Conservation (phyloP, 352 stramenopile species). For the Phytophthora citricola region DNA sequence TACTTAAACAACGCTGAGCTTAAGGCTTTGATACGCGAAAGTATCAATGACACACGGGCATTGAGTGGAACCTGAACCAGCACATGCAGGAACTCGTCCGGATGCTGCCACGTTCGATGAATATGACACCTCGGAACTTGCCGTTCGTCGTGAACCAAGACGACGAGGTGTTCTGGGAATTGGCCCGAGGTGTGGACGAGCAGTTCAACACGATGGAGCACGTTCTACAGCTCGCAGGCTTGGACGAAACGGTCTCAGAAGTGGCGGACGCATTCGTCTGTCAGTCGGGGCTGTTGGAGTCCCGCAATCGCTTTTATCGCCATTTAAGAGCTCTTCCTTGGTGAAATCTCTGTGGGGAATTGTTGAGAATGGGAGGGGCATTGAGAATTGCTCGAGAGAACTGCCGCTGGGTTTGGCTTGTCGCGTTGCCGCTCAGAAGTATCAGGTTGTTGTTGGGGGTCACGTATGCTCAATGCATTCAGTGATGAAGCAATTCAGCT, state of each 20-base stretch:
- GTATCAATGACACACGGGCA: not conserved
- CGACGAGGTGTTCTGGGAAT: not conserved
- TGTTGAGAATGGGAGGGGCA: not conserved
- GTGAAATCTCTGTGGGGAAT: constrained; percentile 8
- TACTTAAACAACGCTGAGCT: constrained; percentile 2
- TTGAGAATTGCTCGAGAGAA: not conserved
- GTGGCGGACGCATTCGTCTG: constrained; percentile 8
- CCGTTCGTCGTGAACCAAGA: constrained; percentile 10
- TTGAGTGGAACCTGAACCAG: not conserved
- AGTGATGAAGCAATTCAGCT: constrained; percentile 27
- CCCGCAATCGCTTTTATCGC: constrained; percentile 2
- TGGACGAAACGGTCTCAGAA: constrained; percentile 7
- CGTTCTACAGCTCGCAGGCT: constrained; percentile 2
- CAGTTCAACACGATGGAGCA: constrained; percentile 13
- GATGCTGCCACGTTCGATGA: not conserved
- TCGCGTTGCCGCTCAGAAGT: constrained; percentile 14
- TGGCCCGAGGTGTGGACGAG: constrained; percentile 8
- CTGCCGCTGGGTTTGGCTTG: constrained; percentile 4
- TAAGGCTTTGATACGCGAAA: constrained; percentile 3
- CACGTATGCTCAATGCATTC: constrained; percentile 13
- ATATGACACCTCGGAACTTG: constrained; percentile 1
- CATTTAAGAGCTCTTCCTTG: constrained; percentile 6
- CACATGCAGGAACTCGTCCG: constrained; percentile 12
- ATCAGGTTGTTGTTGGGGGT: constrained; percentile 11
- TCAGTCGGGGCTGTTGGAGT: constrained; percentile 4